A percentile compares a stretch with the other conserved stretches of the same genome.
Conservation (phyloP, 2,329 filamentous ascomycete genomes). For the Pseudocercospora pini-densiflorae region DNA sequence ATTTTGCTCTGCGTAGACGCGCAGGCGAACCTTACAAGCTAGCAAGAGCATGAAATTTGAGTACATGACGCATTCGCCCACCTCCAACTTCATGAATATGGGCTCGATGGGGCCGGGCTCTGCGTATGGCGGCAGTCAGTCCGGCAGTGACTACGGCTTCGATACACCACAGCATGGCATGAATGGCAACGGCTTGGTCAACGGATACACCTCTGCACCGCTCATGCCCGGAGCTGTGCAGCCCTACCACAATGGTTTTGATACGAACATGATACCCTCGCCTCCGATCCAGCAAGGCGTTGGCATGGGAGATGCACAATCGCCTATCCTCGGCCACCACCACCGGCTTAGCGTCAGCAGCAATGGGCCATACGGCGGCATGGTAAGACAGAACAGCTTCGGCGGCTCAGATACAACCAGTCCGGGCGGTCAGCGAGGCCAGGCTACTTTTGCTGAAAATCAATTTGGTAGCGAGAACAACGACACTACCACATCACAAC, state of each 20-base stretch:
- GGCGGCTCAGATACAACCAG: slow-evolving; percentile 38
- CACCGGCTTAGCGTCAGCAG: slow-evolving; percentile 38
- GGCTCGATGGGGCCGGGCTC: slow-evolving; percentile 31
- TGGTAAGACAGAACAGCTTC: slow-evolving; percentile 33
- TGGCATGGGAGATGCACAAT: slow-evolving; percentile 25
- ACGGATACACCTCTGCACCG: slow-evolving; percentile 26
- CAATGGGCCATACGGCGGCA: slow-evolving; percentile 29
- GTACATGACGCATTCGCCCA: slow-evolving; percentile 7
- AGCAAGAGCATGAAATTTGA: slow-evolving; percentile 7
- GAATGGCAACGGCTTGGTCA: slow-evolving; percentile 21
- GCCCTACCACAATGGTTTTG: slow-evolving; percentile 24
- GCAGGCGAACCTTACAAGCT: background rate
- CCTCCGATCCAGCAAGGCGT: slow-evolving; percentile 17
- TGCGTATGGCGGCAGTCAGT: slow-evolving; percentile 34
- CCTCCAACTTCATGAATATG: slow-evolving; percentile 29
- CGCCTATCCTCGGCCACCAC: slow-evolving; percentile 31
- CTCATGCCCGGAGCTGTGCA: slow-evolving; percentile 17
- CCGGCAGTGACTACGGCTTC: slow-evolving; percentile 36
- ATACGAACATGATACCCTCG: slow-evolving; percentile 24
- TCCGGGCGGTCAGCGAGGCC: slow-evolving; percentile 24
- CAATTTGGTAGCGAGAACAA: slow-evolving; percentile 17
- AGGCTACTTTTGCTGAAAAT: slow-evolving; percentile 15
- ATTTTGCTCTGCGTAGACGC: slow-evolving; percentile 1
- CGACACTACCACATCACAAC: slow-evolving; percentile 17
- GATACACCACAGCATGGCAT: slow-evolving; percentile 31